Percentiles rank a stretch among this genome's conserved stretches.
phyloP scores from a whole-genome alignment of 1,284 basidiomycete genomes.

The Tremellales sp. region DNA sequence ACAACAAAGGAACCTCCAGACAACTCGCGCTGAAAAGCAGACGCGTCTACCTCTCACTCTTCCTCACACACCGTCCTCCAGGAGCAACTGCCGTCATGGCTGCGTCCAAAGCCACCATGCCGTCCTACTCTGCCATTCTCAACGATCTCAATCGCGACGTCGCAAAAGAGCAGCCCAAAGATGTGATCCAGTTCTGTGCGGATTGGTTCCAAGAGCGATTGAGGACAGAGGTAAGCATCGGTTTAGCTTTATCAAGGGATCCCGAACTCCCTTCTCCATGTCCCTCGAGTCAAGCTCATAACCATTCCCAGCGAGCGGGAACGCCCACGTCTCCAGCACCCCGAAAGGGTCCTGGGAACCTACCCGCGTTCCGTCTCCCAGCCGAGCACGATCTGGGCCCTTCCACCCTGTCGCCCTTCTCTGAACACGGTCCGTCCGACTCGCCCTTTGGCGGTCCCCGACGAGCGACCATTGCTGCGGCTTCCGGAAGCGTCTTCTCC shows the following conservation, averaged over 20 bases:
- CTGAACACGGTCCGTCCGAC: conserved; percentile 43
- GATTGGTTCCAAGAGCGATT: conserved; percentile 79
- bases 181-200: conserved; percentile 88
- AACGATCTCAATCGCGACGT: conserved; percentile 83
- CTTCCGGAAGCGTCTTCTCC: conserved; percentile 15
- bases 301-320: conserved; percentile 4
- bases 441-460: conserved; percentile 40
- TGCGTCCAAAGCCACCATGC: conserved; percentile 5
- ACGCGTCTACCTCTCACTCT: too few relatives aligned
- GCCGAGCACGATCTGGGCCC: conserved; percentile 54
- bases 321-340: conserved; percentile 50
- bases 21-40: too few relatives aligned
- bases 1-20: too few relatives aligned
- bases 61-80: too few relatives aligned
- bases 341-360: conserved; percentile 84
- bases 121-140: conserved; percentile 53
- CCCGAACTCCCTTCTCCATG: neutral
- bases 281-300: neutral
- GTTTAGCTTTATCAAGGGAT: conserved; percentile 20
- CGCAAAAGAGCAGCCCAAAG: conserved; percentile 76
- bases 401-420: conserved; percentile 45
- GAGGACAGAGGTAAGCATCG: conserved; percentile 43
- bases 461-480: conserved; percentile 29
- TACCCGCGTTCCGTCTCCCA: conserved; percentile 62
- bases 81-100: neutral